Evolutionary conservation across 345 rosid species (phyloP).

Genomic region (Cochlearia excelsa): DNA sequence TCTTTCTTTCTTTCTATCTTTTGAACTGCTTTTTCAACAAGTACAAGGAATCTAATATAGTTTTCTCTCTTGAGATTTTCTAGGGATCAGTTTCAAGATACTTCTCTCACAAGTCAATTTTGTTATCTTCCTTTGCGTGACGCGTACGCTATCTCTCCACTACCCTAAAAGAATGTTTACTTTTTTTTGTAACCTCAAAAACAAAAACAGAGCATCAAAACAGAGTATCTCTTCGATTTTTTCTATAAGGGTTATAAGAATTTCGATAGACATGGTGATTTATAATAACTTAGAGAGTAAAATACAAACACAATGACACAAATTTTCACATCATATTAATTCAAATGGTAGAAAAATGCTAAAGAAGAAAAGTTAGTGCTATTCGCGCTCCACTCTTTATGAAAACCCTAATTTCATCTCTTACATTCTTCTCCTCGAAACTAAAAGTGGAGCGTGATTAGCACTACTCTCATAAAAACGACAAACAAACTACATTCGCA

Average conservation of each 20-base stretch:
- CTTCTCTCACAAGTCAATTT: constrained; percentile 30
- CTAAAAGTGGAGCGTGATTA: constrained; percentile 59
- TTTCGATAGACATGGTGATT: no score
- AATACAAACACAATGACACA: constrained; percentile 28
- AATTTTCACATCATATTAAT: constrained; percentile 22
- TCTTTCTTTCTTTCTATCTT: constrained; percentile 5
- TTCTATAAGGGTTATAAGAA: no score
- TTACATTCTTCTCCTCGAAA: constrained; percentile 21
- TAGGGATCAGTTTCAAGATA: constrained; percentile 32
- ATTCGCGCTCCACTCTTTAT: constrained; percentile 47
- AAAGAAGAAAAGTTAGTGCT: constrained; percentile 54
- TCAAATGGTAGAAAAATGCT: constrained; percentile 34
- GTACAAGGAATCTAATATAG: constrained; percentile 39
- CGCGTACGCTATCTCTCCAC: constrained; percentile 34
- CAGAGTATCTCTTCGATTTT: no score
- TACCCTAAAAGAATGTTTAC: constrained; percentile 39
- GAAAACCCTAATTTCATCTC: constrained; percentile 28
- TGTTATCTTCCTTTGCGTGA: constrained; percentile 36
- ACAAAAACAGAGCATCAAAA: not conserved
- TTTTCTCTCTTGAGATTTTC: constrained; percentile 23
- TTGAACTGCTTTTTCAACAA: constrained; percentile 31
- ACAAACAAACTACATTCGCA: constrained; percentile 25
- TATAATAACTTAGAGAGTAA: constrained; percentile 4
- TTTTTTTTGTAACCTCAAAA: no score
- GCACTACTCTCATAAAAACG: constrained; percentile 51